These are phyloP conservation scores for Agaricus bisporus DNA, from an alignment of 768 basidiomycete genomes.

Conservation along the genomic window DNA sequence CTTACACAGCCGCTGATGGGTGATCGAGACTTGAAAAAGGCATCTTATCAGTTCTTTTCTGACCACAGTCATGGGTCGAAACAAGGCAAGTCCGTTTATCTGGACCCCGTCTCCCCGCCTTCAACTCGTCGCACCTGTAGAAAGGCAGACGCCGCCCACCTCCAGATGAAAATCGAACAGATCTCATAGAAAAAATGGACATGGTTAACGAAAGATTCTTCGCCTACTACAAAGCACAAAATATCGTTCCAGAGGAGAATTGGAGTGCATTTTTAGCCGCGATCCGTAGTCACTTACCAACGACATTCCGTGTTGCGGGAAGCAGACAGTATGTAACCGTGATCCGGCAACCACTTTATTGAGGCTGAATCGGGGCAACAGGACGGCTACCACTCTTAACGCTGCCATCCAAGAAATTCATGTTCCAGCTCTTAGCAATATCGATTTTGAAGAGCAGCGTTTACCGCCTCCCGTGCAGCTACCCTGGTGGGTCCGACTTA, in stretches of 20 bases:
- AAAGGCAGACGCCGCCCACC: constrained; percentile 9
- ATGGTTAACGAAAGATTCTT: constrained; percentile 70
- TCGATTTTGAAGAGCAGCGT: constrained; percentile 68
- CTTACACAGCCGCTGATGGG: constrained; percentile 9
- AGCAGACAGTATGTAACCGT: constrained; percentile 61
- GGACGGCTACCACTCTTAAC: constrained; percentile 71
- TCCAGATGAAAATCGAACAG: constrained; percentile 31
- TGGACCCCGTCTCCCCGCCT: neutral
- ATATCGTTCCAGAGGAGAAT: constrained; percentile 69
- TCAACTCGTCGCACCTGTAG: neutral
- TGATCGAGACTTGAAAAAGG: neutral
- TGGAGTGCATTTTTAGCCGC: constrained; percentile 69
- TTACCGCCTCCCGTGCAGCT: constrained; percentile 80
- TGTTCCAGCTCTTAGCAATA: constrained; percentile 67
- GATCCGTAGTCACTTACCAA: constrained; percentile 73
- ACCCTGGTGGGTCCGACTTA: constrained; percentile 55
- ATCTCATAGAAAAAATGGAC: constrained; percentile 49
- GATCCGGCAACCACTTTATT: neutral
- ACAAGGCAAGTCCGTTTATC: constrained; percentile 1
- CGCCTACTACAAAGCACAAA: constrained; percentile 70
- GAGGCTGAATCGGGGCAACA: constrained; percentile 19
- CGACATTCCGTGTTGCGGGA: constrained; percentile 90
- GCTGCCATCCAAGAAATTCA: constrained; percentile 70
- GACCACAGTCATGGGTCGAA: constrained; percentile 7
- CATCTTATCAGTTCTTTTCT: constrained; percentile 2